phyloP scores from a whole-genome alignment of 148 eudicot genomes.

The Tetragonia tetragonoides region DNA sequence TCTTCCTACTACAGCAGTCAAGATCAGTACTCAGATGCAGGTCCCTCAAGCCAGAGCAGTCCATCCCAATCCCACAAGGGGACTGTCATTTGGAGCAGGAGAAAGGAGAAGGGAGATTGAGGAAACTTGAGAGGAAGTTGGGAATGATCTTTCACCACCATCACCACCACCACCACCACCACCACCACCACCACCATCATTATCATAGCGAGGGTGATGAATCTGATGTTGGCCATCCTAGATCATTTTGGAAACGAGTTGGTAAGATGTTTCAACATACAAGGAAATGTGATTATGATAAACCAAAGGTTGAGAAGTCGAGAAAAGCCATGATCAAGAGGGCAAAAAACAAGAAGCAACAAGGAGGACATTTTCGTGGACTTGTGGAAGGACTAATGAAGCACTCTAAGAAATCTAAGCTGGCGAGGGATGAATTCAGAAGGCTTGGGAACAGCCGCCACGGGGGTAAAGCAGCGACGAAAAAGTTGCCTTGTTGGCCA shows the following conservation, averaged over 20 bases:
- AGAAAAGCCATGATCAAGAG: conserved; percentile 31
- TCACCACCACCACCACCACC: conserved; percentile 78
- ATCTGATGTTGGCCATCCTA: conserved; percentile 17
- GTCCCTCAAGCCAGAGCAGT: conserved; percentile 19
- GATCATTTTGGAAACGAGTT: conserved; percentile 34
- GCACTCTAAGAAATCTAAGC: conserved; percentile 42
- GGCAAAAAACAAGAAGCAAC: conserved; percentile 32
- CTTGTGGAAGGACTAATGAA: conserved; percentile 49
- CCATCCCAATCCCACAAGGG: conserved; percentile 7
- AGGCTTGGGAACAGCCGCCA: conserved; percentile 18
- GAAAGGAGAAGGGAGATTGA: conserved; percentile 34
- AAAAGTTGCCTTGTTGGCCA: conserved; percentile 43
- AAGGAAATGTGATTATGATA: conserved; percentile 29
- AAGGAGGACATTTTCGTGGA: conserved; percentile 37
- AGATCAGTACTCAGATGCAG: conserved; percentile 22
- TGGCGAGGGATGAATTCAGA: conserved; percentile 20
- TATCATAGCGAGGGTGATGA: conserved; percentile 25
- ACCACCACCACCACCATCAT: conserved; percentile 67
- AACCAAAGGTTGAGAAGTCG: conserved; percentile 31
- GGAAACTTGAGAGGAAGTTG: conserved; percentile 50
- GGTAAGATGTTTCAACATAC: conserved; percentile 31
- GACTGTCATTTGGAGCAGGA: conserved; percentile 15
- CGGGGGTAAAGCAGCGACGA: conserved; percentile 23
- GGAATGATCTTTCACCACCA: conserved; percentile 62
- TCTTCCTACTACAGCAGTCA: conserved; percentile 17